Percentiles rank a stretch among this genome's conserved stretches.
These are phyloP conservation scores for Vitis hybrid DNA, from an alignment of 177 flowering plant genomes.

Conservation along the genomic window DNA sequence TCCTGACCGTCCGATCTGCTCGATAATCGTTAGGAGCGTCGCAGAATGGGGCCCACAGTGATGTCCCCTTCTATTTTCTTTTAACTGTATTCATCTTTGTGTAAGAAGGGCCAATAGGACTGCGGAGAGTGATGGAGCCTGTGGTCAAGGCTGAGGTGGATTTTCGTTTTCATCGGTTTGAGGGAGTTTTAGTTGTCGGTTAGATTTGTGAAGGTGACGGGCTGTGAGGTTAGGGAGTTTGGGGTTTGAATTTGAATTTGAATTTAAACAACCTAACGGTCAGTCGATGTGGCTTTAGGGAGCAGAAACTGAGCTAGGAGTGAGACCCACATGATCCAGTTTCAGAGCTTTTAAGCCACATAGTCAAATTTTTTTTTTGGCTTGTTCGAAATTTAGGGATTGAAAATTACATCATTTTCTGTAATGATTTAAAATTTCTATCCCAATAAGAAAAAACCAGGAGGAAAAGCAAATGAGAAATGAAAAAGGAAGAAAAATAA, in stretches of 20 bases:
- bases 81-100: not conserved
- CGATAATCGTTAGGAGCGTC: slow-evolving; percentile 49
- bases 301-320: not conserved
- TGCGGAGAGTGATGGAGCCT: not conserved
- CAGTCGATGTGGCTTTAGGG: slow-evolving; percentile 16
- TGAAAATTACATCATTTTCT: no score
- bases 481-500: no score
- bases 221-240: not conserved
- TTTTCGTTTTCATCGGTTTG: not conserved
- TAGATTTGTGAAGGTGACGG: slow-evolving; percentile 12
- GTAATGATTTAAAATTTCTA: no score
- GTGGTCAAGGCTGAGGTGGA: not conserved
- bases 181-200: not conserved
- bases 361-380: not conserved
- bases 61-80: no score
- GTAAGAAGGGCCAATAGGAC: not conserved
- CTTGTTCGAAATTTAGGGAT: no score
- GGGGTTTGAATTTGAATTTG: slow-evolving; percentile 32
- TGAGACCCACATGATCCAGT: no score
- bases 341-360: not conserved
- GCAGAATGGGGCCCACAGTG: slow-evolving; percentile 16
- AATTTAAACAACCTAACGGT: slow-evolving; percentile 26
- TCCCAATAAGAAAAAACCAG: no score
- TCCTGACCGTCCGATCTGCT: slow-evolving; percentile 40
- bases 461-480: no score